Evolutionary conservation across 2,329 filamentous ascomycete genomes (phyloP).

Genomic region (Colletotrichum acutatum): DNA sequence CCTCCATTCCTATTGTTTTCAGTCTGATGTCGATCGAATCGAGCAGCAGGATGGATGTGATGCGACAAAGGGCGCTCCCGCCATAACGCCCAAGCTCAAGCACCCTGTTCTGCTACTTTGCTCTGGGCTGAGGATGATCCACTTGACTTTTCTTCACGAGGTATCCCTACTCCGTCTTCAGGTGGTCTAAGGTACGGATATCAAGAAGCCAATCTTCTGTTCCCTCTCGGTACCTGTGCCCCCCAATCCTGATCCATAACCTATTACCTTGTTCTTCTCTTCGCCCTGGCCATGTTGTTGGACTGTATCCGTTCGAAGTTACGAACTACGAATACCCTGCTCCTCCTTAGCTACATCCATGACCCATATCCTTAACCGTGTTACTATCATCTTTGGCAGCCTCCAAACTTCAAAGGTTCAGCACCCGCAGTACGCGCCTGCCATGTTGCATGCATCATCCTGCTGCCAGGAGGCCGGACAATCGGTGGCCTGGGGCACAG

Average conservation of each 20-base stretch:
- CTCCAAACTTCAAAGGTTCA: background rate
- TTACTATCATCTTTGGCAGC: background rate
- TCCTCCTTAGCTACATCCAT: background rate
- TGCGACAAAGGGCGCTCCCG: conserved; percentile 23
- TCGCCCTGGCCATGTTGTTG: background rate
- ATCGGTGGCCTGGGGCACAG: background rate
- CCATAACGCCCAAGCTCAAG: conserved; percentile 14
- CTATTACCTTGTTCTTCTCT: background rate
- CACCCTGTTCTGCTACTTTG: background rate
- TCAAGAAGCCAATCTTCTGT: background rate
- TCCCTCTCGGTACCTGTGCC: background rate
- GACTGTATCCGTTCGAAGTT: background rate
- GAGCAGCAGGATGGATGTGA: conserved; percentile 14
- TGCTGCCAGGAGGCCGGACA: background rate
- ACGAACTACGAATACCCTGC: background rate
- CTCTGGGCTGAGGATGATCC: conserved; percentile 1
- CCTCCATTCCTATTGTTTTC: background rate
- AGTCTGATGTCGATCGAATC: conserved; percentile 30
- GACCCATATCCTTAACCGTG: background rate
- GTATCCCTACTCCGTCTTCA: background rate
- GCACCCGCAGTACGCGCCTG: conserved; percentile 10
- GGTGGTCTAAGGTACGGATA: no score
- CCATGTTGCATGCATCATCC: background rate
- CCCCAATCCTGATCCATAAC: background rate
- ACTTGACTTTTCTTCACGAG: conserved; percentile 8